phyloP scores from a whole-genome alignment of 2,329 filamentous ascomycete genomes.

The Diaporthe sp. region DNA sequence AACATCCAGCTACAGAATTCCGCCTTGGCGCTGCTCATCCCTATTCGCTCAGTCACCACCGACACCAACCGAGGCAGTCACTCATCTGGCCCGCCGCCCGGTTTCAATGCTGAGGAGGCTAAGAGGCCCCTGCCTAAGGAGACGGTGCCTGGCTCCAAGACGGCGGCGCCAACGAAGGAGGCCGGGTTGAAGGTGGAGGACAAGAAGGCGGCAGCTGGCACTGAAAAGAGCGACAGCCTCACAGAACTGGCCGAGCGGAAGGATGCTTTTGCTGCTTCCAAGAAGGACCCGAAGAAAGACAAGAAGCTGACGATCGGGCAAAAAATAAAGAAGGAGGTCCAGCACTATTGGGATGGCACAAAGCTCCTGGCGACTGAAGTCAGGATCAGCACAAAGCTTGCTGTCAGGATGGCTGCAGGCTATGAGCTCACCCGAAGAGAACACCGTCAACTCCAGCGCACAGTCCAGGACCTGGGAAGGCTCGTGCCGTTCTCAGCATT shows the following conservation, averaged over 20 bases:
- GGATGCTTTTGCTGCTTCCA: slow-evolving; percentile 71
- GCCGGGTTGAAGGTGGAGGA: slow-evolving; percentile 49
- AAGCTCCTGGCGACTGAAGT: slow-evolving; percentile 95
- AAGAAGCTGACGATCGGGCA: slow-evolving; percentile 92
- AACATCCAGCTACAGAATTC: slow-evolving; percentile 61
- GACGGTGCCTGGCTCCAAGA: slow-evolving; percentile 52
- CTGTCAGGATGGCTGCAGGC: slow-evolving; percentile 96
- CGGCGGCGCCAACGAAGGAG: slow-evolving; percentile 53
- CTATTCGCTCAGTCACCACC: slow-evolving; percentile 69
- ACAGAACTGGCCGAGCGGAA: slow-evolving; percentile 76
- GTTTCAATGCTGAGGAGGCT: slow-evolving; percentile 91
- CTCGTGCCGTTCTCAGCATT: slow-evolving; percentile 97
- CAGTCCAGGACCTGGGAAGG: slow-evolving; percentile 92
- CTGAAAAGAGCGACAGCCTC: slow-evolving; percentile 59
- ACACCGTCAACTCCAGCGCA: slow-evolving; percentile 91
- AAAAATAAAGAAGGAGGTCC: slow-evolving; percentile 93
- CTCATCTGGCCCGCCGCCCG: slow-evolving; percentile 81
- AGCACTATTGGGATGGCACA: slow-evolving; percentile 98
- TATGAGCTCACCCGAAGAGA: slow-evolving; percentile 97
- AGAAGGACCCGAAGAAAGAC: slow-evolving; percentile 73
- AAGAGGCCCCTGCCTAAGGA: slow-evolving; percentile 84
- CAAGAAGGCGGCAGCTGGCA: slow-evolving; percentile 42
- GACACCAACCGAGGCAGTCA: slow-evolving; percentile 66
- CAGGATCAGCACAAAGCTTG: slow-evolving; percentile 90
- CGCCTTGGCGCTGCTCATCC: slow-evolving; percentile 70